Evolutionary conservation across 1,139 yeast genomes (phyloP).

Genomic region (Petasospora fabianii): DNA sequence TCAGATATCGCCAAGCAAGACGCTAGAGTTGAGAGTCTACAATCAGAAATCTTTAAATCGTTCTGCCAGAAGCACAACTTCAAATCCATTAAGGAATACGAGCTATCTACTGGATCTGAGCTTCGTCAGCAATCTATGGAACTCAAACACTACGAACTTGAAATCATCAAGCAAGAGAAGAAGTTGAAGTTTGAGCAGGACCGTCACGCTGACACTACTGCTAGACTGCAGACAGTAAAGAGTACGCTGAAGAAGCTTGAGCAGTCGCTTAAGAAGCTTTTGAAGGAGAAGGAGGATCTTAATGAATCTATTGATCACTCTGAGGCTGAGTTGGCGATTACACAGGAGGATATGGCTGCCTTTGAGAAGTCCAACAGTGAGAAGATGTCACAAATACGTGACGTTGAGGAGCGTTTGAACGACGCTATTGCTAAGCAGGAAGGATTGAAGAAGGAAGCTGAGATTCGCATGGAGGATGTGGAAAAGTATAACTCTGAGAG

Average conservation of each 20-base stretch:
- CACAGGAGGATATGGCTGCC: slow-evolving; percentile 36
- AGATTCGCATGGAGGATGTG: slow-evolving; percentile 32
- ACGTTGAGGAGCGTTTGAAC: slow-evolving; percentile 26
- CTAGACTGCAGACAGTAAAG: slow-evolving; percentile 40
- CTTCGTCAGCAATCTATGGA: slow-evolving; percentile 61
- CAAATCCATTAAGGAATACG: slow-evolving; percentile 58
- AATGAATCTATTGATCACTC: slow-evolving; percentile 39
- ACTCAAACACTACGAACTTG: slow-evolving; percentile 55
- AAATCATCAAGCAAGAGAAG: slow-evolving; percentile 57
- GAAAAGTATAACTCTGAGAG: slow-evolving; percentile 58
- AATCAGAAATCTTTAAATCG: slow-evolving; percentile 43
- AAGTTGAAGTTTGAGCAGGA: slow-evolving; percentile 62
- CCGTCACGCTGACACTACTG: slow-evolving; percentile 42
- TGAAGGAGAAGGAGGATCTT: slow-evolving; percentile 34
- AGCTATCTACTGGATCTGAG: slow-evolving; percentile 59
- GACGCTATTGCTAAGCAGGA: slow-evolving; percentile 21
- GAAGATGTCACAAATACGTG: slow-evolving; percentile 23
- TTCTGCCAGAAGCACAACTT: slow-evolving; percentile 58
- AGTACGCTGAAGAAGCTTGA: slow-evolving; percentile 29
- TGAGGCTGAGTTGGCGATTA: slow-evolving; percentile 49
- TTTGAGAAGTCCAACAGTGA: slow-evolving; percentile 28
- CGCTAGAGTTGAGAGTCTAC: slow-evolving; percentile 36
- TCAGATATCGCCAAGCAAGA: slow-evolving; percentile 27
- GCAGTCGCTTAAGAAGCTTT: background rate
- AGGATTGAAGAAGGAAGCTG: slow-evolving; percentile 27